A percentile compares a stretch with the other conserved stretches of the same genome.
phyloP scores from a whole-genome alignment of 257 asterid genomes.

The Jacaranda mimosifolia region DNA sequence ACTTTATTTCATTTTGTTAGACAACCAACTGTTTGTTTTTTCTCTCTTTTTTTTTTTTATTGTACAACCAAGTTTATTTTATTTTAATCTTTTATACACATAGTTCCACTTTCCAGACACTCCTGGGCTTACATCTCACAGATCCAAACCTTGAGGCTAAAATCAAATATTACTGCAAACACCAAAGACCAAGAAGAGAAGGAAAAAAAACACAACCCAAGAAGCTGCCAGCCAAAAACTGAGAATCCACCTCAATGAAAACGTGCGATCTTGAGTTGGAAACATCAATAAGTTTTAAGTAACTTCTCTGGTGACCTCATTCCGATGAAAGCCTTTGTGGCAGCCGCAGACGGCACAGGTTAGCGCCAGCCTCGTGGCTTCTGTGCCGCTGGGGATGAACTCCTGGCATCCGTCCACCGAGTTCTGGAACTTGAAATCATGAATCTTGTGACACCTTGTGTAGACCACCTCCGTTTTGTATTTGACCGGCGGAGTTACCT shows the following conservation, averaged over 20 bases:
- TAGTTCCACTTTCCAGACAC: no score
- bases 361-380: background rate
- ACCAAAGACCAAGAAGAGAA: background rate
- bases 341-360: slow-evolving; percentile 6
- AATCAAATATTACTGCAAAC: no score
- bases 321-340: slow-evolving; percentile 31
- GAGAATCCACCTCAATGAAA: background rate
- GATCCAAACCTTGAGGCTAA: no score
- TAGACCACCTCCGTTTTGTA: slow-evolving; percentile 21
- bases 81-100: no score
- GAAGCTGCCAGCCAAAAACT: background rate
- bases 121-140: no score
- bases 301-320: slow-evolving; percentile 24
- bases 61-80: no score
- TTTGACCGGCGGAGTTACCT: background rate
- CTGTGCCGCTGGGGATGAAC: slow-evolving; percentile 2
- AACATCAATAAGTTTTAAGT: no score
- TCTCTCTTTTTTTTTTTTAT: no score
- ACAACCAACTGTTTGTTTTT: no score
- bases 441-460: slow-evolving; percentile 29
- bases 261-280: background rate
- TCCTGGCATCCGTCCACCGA: slow-evolving; percentile 26
- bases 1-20: background rate
- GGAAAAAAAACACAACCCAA: background rate
- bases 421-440: background rate